Percentiles rank a stretch among this genome's conserved stretches.
These are phyloP conservation scores for Paramecium pentaurelia DNA, from an alignment of 73 alveolate genomes.

Conservation along the genomic window DNA sequence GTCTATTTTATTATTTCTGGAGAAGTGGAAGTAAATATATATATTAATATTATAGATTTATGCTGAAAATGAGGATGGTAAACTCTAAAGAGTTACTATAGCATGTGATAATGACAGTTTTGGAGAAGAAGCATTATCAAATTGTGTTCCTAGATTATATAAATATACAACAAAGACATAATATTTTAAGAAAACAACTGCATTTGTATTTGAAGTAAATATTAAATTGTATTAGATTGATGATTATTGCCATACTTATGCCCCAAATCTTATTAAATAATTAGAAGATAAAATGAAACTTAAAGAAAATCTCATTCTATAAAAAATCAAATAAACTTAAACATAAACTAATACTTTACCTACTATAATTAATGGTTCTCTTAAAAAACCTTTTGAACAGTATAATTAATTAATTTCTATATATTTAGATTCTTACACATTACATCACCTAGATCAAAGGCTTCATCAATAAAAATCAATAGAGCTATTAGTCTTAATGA, in stretches of 20 bases:
- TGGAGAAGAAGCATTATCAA: not conserved
- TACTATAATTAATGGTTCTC: not conserved
- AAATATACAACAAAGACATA: slow-evolving; percentile 18
- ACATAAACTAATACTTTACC: not conserved
- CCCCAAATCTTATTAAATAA: not conserved
- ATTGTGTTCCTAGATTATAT: not conserved
- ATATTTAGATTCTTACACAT: not conserved
- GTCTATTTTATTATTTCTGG: not conserved
- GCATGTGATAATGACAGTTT: slow-evolving; percentile 31
- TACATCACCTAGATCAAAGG: not conserved
- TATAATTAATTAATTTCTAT: not conserved
- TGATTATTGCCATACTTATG: not conserved
- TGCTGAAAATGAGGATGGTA: slow-evolving; percentile 17
- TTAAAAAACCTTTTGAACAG: not conserved
- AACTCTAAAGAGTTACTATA: not conserved
- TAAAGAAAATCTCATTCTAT: not conserved
- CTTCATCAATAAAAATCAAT: not conserved
- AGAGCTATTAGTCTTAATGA: slow-evolving; percentile 1
- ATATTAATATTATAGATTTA: not conserved
- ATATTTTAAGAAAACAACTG: not conserved
- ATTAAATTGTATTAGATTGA: not conserved
- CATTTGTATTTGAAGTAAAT: not conserved
- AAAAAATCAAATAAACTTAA: not conserved
- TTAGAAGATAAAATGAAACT: not conserved
- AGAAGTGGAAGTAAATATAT: not conserved